Percentiles rank a stretch among this genome's conserved stretches.
These are phyloP conservation scores for Claviceps capensis DNA, from an alignment of 2,329 filamentous ascomycete genomes.

Conservation along the genomic window DNA sequence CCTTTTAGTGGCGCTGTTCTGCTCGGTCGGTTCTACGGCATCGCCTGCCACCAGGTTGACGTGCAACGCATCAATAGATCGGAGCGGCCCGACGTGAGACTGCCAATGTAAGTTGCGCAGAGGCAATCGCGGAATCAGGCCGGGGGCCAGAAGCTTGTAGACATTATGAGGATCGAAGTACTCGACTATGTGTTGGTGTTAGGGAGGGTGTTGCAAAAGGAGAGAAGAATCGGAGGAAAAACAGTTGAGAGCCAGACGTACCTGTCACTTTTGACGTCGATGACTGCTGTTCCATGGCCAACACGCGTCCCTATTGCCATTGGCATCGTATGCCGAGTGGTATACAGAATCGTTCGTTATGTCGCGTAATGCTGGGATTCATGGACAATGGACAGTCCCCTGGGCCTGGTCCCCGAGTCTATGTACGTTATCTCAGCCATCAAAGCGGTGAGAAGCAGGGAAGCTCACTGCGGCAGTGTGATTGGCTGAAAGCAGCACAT, in stretches of 20 bases:
- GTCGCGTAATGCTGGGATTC: background rate
- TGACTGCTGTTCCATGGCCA: slow-evolving; percentile 49
- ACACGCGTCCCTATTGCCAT: slow-evolving; percentile 13
- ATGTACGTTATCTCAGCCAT: background rate
- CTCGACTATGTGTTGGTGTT: slow-evolving; percentile 54
- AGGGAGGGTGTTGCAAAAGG: background rate
- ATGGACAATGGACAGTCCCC: background rate
- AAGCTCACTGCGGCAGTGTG: background rate
- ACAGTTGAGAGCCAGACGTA: slow-evolving; percentile 20
- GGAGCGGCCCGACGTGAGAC: slow-evolving; percentile 76
- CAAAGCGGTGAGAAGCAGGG: background rate
- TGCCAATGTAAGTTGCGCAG: slow-evolving; percentile 94
- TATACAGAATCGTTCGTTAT: slow-evolving; percentile 1
- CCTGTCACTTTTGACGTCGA: slow-evolving; percentile 69
- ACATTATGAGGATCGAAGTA: slow-evolving; percentile 89
- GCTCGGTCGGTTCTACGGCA: slow-evolving; percentile 28
- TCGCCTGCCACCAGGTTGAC: slow-evolving; percentile 66
- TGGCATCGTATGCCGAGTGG: slow-evolving; percentile 13
- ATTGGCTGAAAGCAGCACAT: background rate
- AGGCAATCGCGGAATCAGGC: slow-evolving; percentile 66
- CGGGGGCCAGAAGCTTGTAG: slow-evolving; percentile 67
- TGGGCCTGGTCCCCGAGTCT: background rate
- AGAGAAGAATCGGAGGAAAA: background rate
- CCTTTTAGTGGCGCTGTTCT: slow-evolving; percentile 17
- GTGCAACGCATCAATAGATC: slow-evolving; percentile 87